Conservation (phyloP, 1,284 basidiomycete species). For the Cryptococcus sp. region DNA sequence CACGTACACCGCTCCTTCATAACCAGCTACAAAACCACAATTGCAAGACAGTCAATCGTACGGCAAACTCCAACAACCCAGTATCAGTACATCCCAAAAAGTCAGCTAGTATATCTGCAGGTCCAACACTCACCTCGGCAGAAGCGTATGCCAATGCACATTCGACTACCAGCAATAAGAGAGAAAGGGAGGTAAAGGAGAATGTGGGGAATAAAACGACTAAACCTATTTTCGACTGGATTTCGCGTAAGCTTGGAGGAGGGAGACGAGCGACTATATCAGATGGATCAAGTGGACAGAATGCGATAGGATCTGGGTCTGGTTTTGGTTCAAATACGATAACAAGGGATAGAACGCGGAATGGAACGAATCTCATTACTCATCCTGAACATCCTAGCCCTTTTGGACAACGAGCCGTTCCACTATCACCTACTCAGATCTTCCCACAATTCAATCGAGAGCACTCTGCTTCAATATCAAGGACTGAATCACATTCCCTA, state of each 20-base stretch:
- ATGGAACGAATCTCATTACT: background rate
- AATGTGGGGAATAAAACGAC: background rate
- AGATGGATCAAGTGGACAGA: conserved; percentile 17
- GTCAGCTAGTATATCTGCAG: background rate
- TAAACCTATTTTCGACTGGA: conserved; percentile 87
- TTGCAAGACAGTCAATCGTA: background rate
- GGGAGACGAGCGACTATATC: conserved; percentile 21
- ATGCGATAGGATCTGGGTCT: conserved; percentile 10
- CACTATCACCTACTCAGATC: conserved; percentile 8
- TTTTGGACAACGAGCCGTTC: background rate
- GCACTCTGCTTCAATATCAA: conserved; percentile 5
- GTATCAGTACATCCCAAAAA: too few species aligned
- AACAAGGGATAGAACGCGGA: background rate
- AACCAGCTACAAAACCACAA: background rate
- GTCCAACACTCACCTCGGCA: conserved; percentile 12
- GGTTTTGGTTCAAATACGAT: background rate
- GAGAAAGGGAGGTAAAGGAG: background rate
- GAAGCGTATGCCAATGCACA: conserved; percentile 28
- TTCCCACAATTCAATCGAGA: conserved; percentile 3
- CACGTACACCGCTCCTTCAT: background rate
- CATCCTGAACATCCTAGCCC: too few species aligned
- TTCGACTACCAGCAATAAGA: conserved; percentile 10
- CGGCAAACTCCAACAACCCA: too few species aligned
- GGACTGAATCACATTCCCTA: conserved; percentile 42
- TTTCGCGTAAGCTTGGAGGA: conserved; percentile 68